A percentile compares a stretch with the other conserved stretches of the same genome.
Conservation (phyloP, 148 eudicot genomes). For the Dianthus caryophyllus region DNA sequence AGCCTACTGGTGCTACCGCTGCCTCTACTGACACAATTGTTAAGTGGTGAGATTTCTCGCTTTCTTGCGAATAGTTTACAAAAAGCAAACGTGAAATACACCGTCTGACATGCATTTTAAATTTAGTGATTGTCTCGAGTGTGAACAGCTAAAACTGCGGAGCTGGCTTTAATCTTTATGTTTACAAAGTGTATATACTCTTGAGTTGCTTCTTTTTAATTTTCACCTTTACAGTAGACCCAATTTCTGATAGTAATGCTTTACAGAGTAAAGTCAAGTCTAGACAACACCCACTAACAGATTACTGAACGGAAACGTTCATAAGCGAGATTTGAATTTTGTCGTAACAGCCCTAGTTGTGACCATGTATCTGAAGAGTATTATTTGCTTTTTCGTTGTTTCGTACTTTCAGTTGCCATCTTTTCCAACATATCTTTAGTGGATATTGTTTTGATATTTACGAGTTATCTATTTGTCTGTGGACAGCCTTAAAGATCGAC, state of each 20-base stretch:
- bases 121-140: no score
- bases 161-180: neutral
- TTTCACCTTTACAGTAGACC: slow-evolving; percentile 37
- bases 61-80: neutral
- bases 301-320: slow-evolving; percentile 25
- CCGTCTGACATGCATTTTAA: no score
- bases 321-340: slow-evolving; percentile 3
- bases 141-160: neutral
- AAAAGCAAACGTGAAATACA: no score
- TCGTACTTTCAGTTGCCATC: neutral
- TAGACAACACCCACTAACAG: slow-evolving; percentile 20
- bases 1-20: slow-evolving; percentile 31
- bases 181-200: slow-evolving; percentile 23
- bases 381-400: neutral
- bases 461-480: slow-evolving; percentile 16
- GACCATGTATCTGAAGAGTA: slow-evolving; percentile 3
- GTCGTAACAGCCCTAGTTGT: slow-evolving; percentile 15
- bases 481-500: slow-evolving; percentile 47
- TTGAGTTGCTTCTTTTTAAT: slow-evolving; percentile 25
- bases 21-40: slow-evolving; percentile 37
- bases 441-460: slow-evolving; percentile 11
- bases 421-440: slow-evolving; percentile 8
- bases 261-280: slow-evolving; percentile 33
- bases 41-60: slow-evolving; percentile 41
- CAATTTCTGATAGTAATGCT: slow-evolving; percentile 26